phyloP scores from a whole-genome alignment of 768 basidiomycete species.

The Kwoniella heveanensis region DNA sequence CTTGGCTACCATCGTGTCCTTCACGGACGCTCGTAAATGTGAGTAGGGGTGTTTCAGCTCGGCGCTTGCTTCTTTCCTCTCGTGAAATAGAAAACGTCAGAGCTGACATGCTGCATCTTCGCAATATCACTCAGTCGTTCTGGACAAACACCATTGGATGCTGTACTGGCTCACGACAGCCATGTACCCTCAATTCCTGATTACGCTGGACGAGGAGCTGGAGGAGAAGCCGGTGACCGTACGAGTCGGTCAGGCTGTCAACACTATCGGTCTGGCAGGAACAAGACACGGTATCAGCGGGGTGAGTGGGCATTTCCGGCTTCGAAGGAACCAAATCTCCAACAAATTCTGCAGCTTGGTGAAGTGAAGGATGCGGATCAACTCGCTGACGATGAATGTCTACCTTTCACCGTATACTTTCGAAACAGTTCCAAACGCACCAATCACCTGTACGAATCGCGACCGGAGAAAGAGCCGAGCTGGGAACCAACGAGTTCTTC shows the following conservation, averaged over 20 bases:
- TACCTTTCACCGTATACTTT: not conserved
- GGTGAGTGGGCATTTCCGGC: conserved; percentile 39
- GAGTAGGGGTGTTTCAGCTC: conserved; percentile 56
- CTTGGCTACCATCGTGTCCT: conserved; percentile 81
- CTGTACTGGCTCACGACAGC: conserved; percentile 91
- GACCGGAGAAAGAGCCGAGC: conserved; percentile 89
- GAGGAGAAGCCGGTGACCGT: conserved; percentile 84
- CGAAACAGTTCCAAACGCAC: conserved; percentile 82
- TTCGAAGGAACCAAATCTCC: not conserved
- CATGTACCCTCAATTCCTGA: conserved; percentile 98
- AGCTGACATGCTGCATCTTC: not conserved
- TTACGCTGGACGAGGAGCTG: conserved; percentile 91
- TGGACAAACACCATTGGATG: conserved; percentile 99
- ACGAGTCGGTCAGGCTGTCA: conserved; percentile 93
- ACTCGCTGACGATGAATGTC: too few relatives aligned
- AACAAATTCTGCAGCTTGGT: too few relatives aligned
- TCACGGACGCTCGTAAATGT: conserved; percentile 93
- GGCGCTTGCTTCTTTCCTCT: too few relatives aligned
- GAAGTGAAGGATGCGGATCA: too few relatives aligned
- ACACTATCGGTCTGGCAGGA: conserved; percentile 96
- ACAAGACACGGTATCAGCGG: conserved; percentile 67
- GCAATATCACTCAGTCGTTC: conserved; percentile 77
- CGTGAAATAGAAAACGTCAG: too few relatives aligned
- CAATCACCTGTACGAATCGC: conserved; percentile 93
- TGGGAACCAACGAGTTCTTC: conserved; percentile 95